Conservation (phyloP, 495 filamentous ascomycete species). For the Aspergillus leporis region DNA sequence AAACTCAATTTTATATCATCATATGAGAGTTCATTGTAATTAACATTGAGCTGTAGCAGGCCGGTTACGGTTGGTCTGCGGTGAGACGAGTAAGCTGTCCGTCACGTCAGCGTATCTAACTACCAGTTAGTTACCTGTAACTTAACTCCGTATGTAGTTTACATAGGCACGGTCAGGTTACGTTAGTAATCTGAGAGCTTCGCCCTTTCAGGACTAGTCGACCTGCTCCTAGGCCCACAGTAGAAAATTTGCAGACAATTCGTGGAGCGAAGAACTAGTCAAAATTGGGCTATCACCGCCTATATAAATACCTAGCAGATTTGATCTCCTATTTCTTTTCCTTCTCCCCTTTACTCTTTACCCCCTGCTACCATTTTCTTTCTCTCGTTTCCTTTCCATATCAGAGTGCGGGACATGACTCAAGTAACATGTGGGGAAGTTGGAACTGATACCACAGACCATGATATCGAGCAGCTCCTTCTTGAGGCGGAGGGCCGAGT, state of each 20-base stretch:
- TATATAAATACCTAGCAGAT: slow-evolving; percentile 10
- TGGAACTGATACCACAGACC: slow-evolving; percentile 41
- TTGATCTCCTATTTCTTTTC: neutral
- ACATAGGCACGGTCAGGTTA: no score
- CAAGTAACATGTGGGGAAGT: slow-evolving; percentile 6
- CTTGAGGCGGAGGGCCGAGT: slow-evolving; percentile 63
- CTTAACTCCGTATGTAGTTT: no score
- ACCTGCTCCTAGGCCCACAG: slow-evolving; percentile 10
- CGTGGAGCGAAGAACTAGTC: neutral
- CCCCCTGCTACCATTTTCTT: neutral
- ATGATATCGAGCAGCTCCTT: slow-evolving; percentile 63
- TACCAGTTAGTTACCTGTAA: no score
- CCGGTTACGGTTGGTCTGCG: no score
- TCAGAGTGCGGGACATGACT: slow-evolving; percentile 5
- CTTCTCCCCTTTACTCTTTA: neutral
- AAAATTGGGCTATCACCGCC: neutral
- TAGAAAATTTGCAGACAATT: slow-evolving; percentile 12
- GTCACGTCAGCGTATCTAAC: no score
- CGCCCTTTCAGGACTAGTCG: neutral
- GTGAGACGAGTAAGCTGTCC: no score
- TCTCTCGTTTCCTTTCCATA: neutral
- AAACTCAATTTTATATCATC: no score
- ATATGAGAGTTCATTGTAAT: no score
- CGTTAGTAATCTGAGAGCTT: neutral
- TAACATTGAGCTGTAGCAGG: no score